Percentiles rank a stretch among this genome's conserved stretches.
Evolutionary conservation across 495 filamentous ascomycete species (phyloP).

Genomic region (Clohesyomyces aquaticus): DNA sequence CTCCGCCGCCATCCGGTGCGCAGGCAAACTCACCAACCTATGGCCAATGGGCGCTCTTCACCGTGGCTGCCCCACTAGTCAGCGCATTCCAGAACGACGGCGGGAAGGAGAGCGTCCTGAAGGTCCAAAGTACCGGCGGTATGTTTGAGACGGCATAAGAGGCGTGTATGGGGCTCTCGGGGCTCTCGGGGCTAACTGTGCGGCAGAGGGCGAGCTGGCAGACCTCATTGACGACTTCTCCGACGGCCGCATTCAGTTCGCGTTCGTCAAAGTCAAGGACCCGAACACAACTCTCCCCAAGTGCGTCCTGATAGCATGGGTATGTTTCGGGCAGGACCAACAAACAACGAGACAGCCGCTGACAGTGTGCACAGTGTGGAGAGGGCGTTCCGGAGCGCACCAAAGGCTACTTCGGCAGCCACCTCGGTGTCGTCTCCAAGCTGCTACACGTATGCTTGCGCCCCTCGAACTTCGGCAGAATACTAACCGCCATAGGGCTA

Average conservation of each 20-base stretch:
- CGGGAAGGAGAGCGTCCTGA: conserved; percentile 90
- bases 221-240: conserved; percentile 98
- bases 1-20: conserved; percentile 64
- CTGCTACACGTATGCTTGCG: conserved; percentile 70
- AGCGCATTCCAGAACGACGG: conserved; percentile 86
- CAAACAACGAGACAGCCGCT: conserved; percentile 2
- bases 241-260: conserved; percentile 95
- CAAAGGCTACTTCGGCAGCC: conserved; percentile 97
- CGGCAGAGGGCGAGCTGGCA: conserved; percentile 83
- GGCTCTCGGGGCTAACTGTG: conserved; percentile 16
- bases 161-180: neutral
- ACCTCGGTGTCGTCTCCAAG: conserved; percentile 84
- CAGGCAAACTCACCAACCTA: conserved; percentile 69
- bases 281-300: conserved; percentile 90
- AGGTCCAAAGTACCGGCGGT: conserved; percentile 92
- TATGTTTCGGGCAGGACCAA: conserved; percentile 32
- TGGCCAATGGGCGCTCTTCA: conserved; percentile 88
- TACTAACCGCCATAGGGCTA: conserved; percentile 65
- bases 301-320: conserved; percentile 90
- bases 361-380: conserved; percentile 63
- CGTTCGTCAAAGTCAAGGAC: conserved; percentile 94
- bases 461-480: neutral
- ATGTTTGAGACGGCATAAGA: conserved; percentile 13
- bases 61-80: conserved; percentile 84
- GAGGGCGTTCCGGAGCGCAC: conserved; percentile 97